Percentiles rank a stretch among this genome's conserved stretches.
phyloP scores from a whole-genome alignment of 768 basidiomycete species.

The Holtermannia corniformis region DNA sequence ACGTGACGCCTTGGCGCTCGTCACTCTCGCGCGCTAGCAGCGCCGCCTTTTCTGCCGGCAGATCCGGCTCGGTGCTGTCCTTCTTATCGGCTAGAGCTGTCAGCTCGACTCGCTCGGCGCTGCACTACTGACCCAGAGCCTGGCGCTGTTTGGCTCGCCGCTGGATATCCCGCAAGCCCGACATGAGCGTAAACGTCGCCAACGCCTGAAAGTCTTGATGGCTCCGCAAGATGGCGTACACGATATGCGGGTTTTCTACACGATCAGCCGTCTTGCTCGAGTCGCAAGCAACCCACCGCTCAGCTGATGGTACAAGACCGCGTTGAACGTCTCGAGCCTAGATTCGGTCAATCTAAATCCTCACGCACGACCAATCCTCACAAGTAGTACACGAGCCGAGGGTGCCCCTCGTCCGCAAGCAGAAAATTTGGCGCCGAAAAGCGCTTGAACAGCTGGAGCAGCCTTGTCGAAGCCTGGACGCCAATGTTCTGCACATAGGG shows the following conservation, averaged over 20 bases:
- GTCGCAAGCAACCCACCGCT: slow-evolving; percentile 23
- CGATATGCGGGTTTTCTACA: slow-evolving; percentile 70
- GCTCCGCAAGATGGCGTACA: slow-evolving; percentile 74
- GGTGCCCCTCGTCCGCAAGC: slow-evolving; percentile 89
- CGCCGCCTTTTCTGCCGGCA: slow-evolving; percentile 36
- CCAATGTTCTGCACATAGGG: slow-evolving; percentile 76
- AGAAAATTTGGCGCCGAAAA: slow-evolving; percentile 85
- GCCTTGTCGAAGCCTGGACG: slow-evolving; percentile 67
- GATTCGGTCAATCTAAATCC: not conserved
- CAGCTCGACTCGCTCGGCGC: not conserved
- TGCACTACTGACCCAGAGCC: slow-evolving; percentile 15
- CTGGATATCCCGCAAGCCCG: slow-evolving; percentile 76
- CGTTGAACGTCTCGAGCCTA: slow-evolving; percentile 87
- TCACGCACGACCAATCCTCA: slow-evolving; percentile 41
- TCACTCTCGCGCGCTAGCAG: slow-evolving; percentile 20
- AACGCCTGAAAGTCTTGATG: slow-evolving; percentile 81
- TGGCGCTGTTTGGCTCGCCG: slow-evolving; percentile 55
- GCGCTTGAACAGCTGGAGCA: slow-evolving; percentile 81
- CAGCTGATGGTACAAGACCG: slow-evolving; percentile 66
- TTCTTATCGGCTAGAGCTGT: not conserved
- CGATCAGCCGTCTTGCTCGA: not conserved
- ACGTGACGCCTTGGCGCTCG: slow-evolving; percentile 5
- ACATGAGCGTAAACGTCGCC: slow-evolving; percentile 78
- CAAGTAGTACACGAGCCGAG: slow-evolving; percentile 85
- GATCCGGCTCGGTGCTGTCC: slow-evolving; percentile 25